Evolutionary conservation across 2,329 filamentous ascomycete genomes (phyloP), one percentile per base, ranked within the genome.

Genomic region (Harringtonia aguacate): DNA sequence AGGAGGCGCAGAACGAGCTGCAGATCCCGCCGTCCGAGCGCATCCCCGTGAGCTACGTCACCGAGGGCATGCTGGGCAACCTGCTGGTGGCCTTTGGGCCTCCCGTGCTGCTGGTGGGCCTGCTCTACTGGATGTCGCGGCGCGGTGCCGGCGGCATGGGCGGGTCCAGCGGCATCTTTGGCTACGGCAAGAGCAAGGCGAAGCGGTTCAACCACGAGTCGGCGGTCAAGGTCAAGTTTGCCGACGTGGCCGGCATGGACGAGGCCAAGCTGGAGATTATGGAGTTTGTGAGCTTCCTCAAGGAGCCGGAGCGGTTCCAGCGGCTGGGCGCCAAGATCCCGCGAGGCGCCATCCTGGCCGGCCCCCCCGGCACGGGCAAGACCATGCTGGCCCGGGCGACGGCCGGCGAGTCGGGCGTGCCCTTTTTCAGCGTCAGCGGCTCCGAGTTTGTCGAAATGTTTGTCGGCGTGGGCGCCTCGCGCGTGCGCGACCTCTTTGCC

Each of bases 391-490:
- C 92, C 50, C 98, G 98, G 69, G 92, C 92, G 14, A 98, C 92
- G 10, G 92, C 92, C 41, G 92, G 92, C 60, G 92, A 98, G 68
- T 95, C 92, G 22, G 84, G 85, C 36, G 92, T 98, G 28, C 92
- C 92, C 1, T 98, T 98, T 74, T 98, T 89, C 75, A 95, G 86
- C 57, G 92, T 98, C 55, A 95, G 88, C 62, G 92, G 92, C 60
- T 98, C 92, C 39, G 92, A 98, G 62, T 98, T 98, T 59, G 90
- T 98, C 28, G 92, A 98, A 67, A 98, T 98, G 90, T 98, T 98
- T 60, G 92, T 98, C 41, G 92, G 92, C 77, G 92, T 98, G 48
- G 92, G 92, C 64, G 86, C 92, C 18, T 97, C 90, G 27, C 79
- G 92, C 64, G 92, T 98, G 41, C 81, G 92, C 55, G 92, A 98